Conservation (phyloP, 495 filamentous ascomycete genomes). For the Aspergillus campestris region DNA sequence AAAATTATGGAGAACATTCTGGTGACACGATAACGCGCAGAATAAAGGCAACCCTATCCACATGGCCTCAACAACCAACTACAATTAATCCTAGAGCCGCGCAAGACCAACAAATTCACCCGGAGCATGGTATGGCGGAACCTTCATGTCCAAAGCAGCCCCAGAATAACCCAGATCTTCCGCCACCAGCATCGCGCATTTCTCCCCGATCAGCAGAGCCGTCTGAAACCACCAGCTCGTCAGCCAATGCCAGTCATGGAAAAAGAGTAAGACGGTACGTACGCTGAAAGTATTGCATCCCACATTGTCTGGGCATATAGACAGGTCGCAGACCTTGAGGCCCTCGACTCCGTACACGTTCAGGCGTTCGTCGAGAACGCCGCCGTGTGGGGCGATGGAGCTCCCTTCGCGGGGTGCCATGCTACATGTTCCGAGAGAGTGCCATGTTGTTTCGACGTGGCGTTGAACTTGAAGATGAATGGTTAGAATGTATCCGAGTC, state of each 20-base stretch:
- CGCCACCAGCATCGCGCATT: slow-evolving; percentile 60
- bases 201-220: slow-evolving; percentile 77
- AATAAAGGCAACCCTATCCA: no score
- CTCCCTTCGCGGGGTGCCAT: slow-evolving; percentile 77
- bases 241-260: background rate
- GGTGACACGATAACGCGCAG: no score
- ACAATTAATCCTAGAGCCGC: slow-evolving; percentile 8
- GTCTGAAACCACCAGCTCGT: slow-evolving; percentile 35
- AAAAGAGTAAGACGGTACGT: slow-evolving; percentile 8
- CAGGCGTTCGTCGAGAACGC: slow-evolving; percentile 69
- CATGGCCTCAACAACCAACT: no score
- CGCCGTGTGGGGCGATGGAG: slow-evolving; percentile 65
- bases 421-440: slow-evolving; percentile 60
- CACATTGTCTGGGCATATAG: slow-evolving; percentile 76
- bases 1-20: no score
- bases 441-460: slow-evolving; percentile 77
- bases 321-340: slow-evolving; percentile 74
- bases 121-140: slow-evolving; percentile 53
- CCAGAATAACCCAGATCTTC: slow-evolving; percentile 73
- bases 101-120: slow-evolving; percentile 34
- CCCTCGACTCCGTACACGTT: slow-evolving; percentile 76
- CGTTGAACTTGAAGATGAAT: slow-evolving; percentile 27
- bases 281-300: slow-evolving; percentile 65
- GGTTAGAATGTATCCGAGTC: background rate
- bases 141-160: slow-evolving; percentile 66